Base-by-base conservation (phyloP, 2,329 filamentous ascomycete species). In the Sclerotinia spermophila region DNA sequence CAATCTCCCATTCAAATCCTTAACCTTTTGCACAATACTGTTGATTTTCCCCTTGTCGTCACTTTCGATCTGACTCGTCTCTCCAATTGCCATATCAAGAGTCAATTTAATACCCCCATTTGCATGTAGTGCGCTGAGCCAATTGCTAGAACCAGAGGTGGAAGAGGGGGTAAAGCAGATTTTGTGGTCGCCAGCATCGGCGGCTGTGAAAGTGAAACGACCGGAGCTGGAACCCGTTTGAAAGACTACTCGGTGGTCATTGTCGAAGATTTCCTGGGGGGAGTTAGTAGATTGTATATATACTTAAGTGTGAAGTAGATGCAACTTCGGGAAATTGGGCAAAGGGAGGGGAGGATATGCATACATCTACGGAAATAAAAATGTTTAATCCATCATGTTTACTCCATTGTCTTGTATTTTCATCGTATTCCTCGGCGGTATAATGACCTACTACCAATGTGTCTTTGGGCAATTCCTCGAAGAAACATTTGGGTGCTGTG, bases 381-480 rank as follows among this genome's bases (percentile, higher is more conserved):
- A 98, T 91, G 82, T 87, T 90, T 73, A 97, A 85, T 74, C 90
- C 90, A 74, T 89, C 86, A 80, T 96, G 92, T 79, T 90, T 85
- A 68, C 85, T 82, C 88, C 93, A 98, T 67, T 83, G 80, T 75
- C 88, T 87, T 71, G 85, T 83, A 75, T 89, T 83, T 71, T 92
- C 87, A 81, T 96, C 90, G 84, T 89, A 96, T 81, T 96, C 92
- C 82, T 96, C 91, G 66, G 93, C 93, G 69, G 86, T 89, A 85
- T 94, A 99, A 83, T 96, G 91, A 76, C 96, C 96, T 72, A 97
- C 94, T 70, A 99, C 95, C 71, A 99, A 84, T 21, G 96, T 98
- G 82, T 97, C 95, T 85, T 98, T 97, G 75, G 96, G 94, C 72
- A 99, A 87, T 82, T 98, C 95, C 84, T 99, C 96, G 83, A 92